These are phyloP conservation scores for Grigorovia jiainica DNA, from an alignment of 805 yeast genomes.

Conservation along the genomic window DNA sequence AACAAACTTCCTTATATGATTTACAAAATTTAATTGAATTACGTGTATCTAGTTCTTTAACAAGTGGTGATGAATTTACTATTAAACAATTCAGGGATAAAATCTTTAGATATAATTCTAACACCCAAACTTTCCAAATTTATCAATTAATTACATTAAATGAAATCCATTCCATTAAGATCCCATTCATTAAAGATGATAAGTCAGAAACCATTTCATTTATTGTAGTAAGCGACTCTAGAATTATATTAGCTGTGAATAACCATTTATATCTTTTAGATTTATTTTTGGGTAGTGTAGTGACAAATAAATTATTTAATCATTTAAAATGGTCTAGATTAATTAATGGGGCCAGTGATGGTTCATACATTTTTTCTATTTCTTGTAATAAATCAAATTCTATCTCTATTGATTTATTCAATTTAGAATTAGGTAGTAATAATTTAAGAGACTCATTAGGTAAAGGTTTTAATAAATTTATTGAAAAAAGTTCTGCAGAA, in stretches of 20 bases:
- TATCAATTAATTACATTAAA: slow-evolving; percentile 8
- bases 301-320: slow-evolving; percentile 2
- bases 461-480: slow-evolving; percentile 34
- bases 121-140: slow-evolving; percentile 3
- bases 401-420: slow-evolving; percentile 22
- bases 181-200: slow-evolving; percentile 19
- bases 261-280: slow-evolving; percentile 24
- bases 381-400: slow-evolving; percentile 5
- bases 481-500: neutral
- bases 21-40: slow-evolving; percentile 7
- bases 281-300: slow-evolving; percentile 11
- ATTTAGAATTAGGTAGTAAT: slow-evolving; percentile 56
- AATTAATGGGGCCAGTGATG: slow-evolving; percentile 5
- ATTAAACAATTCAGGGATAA: slow-evolving; percentile 6
- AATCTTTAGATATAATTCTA: slow-evolving; percentile 5
- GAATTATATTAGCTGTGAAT: slow-evolving; percentile 22
- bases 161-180: slow-evolving; percentile 6
- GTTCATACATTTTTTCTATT: slow-evolving; percentile 7
- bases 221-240: slow-evolving; percentile 23
- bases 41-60: slow-evolving; percentile 4
- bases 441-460: slow-evolving; percentile 62
- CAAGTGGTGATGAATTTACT: neutral
- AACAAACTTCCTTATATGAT: slow-evolving; percentile 6
- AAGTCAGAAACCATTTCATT: slow-evolving; percentile 12
- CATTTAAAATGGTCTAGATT: slow-evolving; percentile 8